Evolutionary conservation across 768 basidiomycete species (phyloP).

Genomic region (Russula virescens): DNA sequence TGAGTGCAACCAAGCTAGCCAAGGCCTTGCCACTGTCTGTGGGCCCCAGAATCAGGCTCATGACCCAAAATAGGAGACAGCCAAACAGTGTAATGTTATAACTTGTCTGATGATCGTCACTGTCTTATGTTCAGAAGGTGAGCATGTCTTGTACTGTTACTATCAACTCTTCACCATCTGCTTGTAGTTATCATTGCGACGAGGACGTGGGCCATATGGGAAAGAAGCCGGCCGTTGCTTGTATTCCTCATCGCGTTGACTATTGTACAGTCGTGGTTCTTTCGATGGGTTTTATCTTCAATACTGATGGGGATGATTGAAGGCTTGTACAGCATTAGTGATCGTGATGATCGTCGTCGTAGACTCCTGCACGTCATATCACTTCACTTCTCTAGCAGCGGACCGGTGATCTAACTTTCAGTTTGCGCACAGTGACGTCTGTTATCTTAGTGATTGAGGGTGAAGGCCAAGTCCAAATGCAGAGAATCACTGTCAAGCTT

Average conservation of each 20-base stretch:
- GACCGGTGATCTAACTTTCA: not conserved
- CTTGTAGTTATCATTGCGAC: constrained; percentile 26
- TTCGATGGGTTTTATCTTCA: not conserved
- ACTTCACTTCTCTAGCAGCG: not conserved
- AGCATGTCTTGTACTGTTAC: not conserved
- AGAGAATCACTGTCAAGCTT: not conserved
- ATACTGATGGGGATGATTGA: not conserved
- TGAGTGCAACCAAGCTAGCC: not conserved
- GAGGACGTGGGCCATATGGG: constrained; percentile 31
- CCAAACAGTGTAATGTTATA: too few species aligned
- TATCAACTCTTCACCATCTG: not conserved
- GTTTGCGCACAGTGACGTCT: not conserved
- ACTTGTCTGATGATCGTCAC: not conserved
- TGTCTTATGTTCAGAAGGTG: constrained; percentile 12
- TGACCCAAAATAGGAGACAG: not conserved
- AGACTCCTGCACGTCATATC: constrained; percentile 2
- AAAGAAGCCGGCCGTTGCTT: constrained; percentile 22
- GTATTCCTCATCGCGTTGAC: not conserved
- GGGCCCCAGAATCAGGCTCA: not conserved
- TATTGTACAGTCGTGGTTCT: not conserved
- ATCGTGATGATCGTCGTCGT: not conserved
- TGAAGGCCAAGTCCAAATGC: not conserved
- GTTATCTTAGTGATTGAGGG: not conserved
- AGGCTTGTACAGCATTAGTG: constrained; percentile 4
- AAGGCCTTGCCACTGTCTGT: too few species aligned